These are phyloP conservation scores for Hymenoscyphus fraxineus DNA, from an alignment of 2,329 filamentous ascomycete genomes.

Conservation along the genomic window DNA sequence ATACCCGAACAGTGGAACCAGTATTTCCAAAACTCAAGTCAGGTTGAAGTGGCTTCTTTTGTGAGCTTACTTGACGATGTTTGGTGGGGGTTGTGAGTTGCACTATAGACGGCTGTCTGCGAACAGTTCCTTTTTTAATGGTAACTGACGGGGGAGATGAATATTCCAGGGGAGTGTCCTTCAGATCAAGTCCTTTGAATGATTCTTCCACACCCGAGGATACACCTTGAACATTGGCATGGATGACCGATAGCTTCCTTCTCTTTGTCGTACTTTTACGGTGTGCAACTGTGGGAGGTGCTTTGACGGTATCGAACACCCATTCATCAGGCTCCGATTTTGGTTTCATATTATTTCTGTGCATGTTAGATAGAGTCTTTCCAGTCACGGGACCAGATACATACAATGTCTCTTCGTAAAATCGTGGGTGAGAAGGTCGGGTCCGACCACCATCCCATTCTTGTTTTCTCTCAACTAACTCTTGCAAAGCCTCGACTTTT, in stretches of 20 bases:
- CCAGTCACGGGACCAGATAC: slow-evolving; percentile 20
- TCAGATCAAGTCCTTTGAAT: slow-evolving; percentile 57
- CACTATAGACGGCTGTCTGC: slow-evolving; percentile 37
- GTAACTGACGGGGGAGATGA: slow-evolving; percentile 53
- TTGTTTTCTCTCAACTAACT: slow-evolving; percentile 78
- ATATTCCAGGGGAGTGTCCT: slow-evolving; percentile 56
- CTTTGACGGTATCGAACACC: slow-evolving; percentile 92
- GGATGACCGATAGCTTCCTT: slow-evolving; percentile 55
- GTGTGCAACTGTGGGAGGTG: slow-evolving; percentile 56
- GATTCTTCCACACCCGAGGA: slow-evolving; percentile 48
- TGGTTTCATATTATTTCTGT: slow-evolving; percentile 60
- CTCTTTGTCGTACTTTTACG: slow-evolving; percentile 50
- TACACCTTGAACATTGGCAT: slow-evolving; percentile 39
- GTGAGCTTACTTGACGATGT: slow-evolving; percentile 27
- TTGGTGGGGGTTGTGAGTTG: slow-evolving; percentile 32
- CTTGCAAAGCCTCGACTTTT: slow-evolving; percentile 82
- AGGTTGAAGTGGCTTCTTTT: slow-evolving; percentile 75
- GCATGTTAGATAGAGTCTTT: slow-evolving; percentile 20
- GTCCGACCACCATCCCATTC: slow-evolving; percentile 74
- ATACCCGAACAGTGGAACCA: slow-evolving; percentile 86
- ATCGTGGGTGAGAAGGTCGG: slow-evolving; percentile 67
- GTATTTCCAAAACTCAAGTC: slow-evolving; percentile 94
- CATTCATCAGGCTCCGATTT: slow-evolving; percentile 76
- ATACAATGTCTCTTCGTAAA: slow-evolving; percentile 88
- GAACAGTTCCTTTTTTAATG: slow-evolving; percentile 56